Evolutionary conservation across 768 basidiomycete genomes (phyloP).

Genomic region (Asterophora lycoperdoides): DNA sequence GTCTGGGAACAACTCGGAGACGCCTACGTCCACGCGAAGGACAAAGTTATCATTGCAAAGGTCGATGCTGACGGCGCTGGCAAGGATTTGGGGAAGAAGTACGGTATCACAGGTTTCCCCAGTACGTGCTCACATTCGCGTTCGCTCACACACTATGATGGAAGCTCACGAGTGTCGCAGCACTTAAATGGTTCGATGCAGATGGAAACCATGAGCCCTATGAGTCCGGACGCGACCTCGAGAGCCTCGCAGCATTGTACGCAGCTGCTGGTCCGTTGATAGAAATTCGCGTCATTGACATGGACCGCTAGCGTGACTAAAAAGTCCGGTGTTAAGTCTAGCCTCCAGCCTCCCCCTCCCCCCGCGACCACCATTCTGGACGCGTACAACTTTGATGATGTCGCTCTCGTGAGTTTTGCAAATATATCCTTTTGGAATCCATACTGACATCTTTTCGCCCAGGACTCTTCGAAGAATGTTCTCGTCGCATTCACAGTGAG

Average conservation of each 20-base stretch:
- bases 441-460: neutral
- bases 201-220: constrained; percentile 67
- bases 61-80: constrained; percentile 91
- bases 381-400: constrained; percentile 66
- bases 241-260: constrained; percentile 71
- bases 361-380: constrained; percentile 67
- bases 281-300: neutral
- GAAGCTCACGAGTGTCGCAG: constrained; percentile 35
- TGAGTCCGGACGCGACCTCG: constrained; percentile 76
- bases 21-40: constrained; percentile 71
- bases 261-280: constrained; percentile 22
- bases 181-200: constrained; percentile 86
- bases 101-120: constrained; percentile 80
- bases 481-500: constrained; percentile 78
- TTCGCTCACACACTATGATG: neutral
- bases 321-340: constrained; percentile 82
- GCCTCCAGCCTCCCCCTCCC: constrained; percentile 79
- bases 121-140: constrained; percentile 49
- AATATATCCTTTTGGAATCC: neutral
- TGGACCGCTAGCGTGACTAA: constrained; percentile 52
- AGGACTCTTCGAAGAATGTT: constrained; percentile 75
- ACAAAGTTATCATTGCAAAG: constrained; percentile 86
- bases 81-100: constrained; percentile 69
- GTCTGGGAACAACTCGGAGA: constrained; percentile 86
- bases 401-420: constrained; percentile 53